Evolutionary conservation across 2,329 filamentous ascomycete species (phyloP).

Genomic region (Xylaria sp.): DNA sequence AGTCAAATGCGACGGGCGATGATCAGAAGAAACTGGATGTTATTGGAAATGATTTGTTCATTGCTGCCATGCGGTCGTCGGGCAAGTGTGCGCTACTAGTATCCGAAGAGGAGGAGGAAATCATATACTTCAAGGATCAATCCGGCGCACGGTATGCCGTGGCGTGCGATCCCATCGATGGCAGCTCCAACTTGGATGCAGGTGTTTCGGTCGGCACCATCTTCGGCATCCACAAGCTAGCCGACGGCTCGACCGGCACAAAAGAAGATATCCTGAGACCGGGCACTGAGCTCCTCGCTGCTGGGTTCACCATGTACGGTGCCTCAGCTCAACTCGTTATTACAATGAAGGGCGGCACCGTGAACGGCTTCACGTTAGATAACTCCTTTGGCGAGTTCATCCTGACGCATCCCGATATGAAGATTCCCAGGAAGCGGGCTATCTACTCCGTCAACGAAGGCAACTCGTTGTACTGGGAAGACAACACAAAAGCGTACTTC

Average conservation of each 20-base stretch:
- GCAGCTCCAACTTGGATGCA: slow-evolving; percentile 95
- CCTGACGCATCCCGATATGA: slow-evolving; percentile 95
- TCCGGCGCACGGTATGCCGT: slow-evolving; percentile 88
- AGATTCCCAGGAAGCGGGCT: slow-evolving; percentile 78
- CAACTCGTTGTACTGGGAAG: slow-evolving; percentile 96
- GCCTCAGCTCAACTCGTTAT: slow-evolving; percentile 96
- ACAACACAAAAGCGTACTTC: slow-evolving; percentile 87
- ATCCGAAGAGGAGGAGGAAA: slow-evolving; percentile 97
- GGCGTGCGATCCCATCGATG: slow-evolving; percentile 97
- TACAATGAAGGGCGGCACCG: slow-evolving; percentile 90
- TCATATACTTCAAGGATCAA: slow-evolving; percentile 85
- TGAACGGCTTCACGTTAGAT: slow-evolving; percentile 98
- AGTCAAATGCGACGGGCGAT: slow-evolving; percentile 94
- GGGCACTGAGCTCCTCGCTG: slow-evolving; percentile 89
- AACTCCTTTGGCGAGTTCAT: slow-evolving; percentile 98
- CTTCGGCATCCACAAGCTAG: slow-evolving; percentile 92
- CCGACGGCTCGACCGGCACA: slow-evolving; percentile 77
- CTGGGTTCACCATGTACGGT: slow-evolving; percentile 99
- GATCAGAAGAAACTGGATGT: slow-evolving; percentile 99
- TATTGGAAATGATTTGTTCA: slow-evolving; percentile 98
- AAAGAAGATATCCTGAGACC: slow-evolving; percentile 90
- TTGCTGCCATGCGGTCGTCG: slow-evolving; percentile 92
- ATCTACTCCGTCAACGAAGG: slow-evolving; percentile 99
- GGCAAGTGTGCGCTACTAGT: slow-evolving; percentile 91
- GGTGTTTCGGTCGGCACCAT: slow-evolving; percentile 98